These are phyloP conservation scores for Lolium perenne DNA, from an alignment of 176 grass and related monocot species.

Conservation along the genomic window DNA sequence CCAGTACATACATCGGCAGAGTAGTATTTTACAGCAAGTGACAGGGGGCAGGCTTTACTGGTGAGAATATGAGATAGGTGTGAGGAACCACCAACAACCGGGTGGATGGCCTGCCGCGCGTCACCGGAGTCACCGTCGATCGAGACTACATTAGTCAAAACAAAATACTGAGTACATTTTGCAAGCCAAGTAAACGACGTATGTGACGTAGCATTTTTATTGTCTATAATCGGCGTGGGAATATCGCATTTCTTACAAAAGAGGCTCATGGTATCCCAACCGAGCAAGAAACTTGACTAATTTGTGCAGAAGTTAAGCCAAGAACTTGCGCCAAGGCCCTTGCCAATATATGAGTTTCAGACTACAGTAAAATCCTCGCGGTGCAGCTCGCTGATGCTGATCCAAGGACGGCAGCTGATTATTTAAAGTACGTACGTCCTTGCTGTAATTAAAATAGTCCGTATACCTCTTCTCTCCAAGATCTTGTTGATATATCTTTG, in stretches of 20 bases:
- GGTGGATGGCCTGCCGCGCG: neutral
- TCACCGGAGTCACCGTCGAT: neutral
- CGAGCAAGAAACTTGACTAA: slow-evolving; percentile 3
- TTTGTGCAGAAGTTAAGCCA: neutral
- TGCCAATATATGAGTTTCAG: neutral
- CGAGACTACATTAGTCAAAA: neutral
- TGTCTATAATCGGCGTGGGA: neutral
- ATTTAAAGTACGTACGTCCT: neutral
- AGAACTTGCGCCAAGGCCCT: neutral
- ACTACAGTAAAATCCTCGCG: neutral
- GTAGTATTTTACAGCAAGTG: neutral
- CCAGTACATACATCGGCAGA: neutral
- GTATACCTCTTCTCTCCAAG: neutral
- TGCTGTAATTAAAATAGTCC: neutral
- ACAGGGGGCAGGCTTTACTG: neutral
- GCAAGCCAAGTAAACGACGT: neutral
- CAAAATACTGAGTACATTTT: neutral
- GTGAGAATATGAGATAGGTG: neutral
- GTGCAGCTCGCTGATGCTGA: neutral
- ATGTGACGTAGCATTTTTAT: neutral
- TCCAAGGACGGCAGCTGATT: neutral
- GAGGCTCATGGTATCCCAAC: neutral
- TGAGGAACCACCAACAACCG: neutral
- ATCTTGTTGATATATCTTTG: neutral
- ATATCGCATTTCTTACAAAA: neutral